Evolutionary conservation across 345 rosid genomes (phyloP).

Genomic region (Theobroma cacao): DNA sequence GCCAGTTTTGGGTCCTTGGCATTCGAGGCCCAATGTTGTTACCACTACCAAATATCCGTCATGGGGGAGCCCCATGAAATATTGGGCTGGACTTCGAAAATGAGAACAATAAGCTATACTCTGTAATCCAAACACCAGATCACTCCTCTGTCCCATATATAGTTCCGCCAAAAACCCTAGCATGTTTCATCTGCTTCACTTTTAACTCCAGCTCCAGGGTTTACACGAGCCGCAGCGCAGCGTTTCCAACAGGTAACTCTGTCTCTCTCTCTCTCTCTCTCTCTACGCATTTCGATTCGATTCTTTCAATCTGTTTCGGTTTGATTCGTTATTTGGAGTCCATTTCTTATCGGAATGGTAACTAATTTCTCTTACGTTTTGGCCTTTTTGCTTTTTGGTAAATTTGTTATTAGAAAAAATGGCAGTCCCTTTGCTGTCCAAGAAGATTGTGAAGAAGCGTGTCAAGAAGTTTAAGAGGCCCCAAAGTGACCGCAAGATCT

Average conservation of each 20-base stretch:
- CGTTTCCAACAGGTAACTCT: conserved; percentile 13
- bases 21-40: no score
- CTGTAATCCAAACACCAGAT: neutral
- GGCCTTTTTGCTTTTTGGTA: neutral
- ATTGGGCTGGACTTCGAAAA: neutral
- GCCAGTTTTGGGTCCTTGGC: no score
- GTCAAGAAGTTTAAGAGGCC: conserved; percentile 67
- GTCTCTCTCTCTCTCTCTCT: neutral
- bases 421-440: conserved; percentile 57
- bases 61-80: no score
- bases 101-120: neutral
- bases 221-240: conserved; percentile 19
- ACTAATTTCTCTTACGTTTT: neutral
- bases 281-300: neutral
- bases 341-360: neutral
- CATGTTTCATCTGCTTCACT: neutral
- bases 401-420: conserved; percentile 31
- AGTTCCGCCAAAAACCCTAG: conserved; percentile 12
- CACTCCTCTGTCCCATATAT: neutral
- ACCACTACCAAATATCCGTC: no score
- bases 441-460: conserved; percentile 74
- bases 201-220: neutral
- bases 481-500: conserved; percentile 58
- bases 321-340: neutral
- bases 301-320: neutral